These are phyloP conservation scores for Saccharomyces hybrid DNA, from an alignment of 1,139 yeast species.

Conservation along the genomic window DNA sequence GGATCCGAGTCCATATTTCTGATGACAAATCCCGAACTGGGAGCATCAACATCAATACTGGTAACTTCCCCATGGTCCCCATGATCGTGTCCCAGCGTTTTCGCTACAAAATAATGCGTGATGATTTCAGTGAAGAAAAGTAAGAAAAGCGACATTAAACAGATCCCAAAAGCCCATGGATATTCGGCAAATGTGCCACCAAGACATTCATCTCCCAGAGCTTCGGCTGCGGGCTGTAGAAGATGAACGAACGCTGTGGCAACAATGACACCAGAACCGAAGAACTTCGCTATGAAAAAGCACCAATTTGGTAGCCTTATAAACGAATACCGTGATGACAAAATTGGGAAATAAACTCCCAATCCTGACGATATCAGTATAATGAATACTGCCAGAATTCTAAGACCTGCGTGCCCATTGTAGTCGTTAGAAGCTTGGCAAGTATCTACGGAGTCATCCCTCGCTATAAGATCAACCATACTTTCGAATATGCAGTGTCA, in stretches of 20 bases:
- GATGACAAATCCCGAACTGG: neutral
- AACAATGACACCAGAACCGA: conserved; percentile 87
- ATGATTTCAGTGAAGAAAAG: conserved; percentile 49
- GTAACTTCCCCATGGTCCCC: neutral
- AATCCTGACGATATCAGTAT: conserved; percentile 47
- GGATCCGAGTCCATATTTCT: neutral
- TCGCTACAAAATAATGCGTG: conserved; percentile 39
- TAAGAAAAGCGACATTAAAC: conserved; percentile 44
- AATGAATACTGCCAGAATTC: conserved; percentile 56
- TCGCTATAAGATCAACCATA: conserved; percentile 3
- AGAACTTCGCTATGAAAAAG: conserved; percentile 63
- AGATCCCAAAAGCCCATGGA: conserved; percentile 60
- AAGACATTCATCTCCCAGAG: conserved; percentile 44
- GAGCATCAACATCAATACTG: neutral
- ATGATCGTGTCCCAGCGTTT: conserved; percentile 6
- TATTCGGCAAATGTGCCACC: conserved; percentile 48
- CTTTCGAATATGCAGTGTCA: neutral
- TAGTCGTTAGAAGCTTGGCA: conserved; percentile 29
- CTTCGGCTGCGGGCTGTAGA: conserved; percentile 64
- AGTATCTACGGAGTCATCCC: conserved; percentile 8
- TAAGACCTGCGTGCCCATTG: conserved; percentile 38
- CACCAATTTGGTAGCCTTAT: conserved; percentile 49
- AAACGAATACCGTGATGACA: conserved; percentile 47
- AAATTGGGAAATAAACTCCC: conserved; percentile 53
- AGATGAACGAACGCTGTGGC: conserved; percentile 85